A percentile compares a stretch with the other conserved stretches of the same genome.
Conservation (phyloP, 371 early-diverging fungal genomes). For the Mucor mucedo region DNA sequence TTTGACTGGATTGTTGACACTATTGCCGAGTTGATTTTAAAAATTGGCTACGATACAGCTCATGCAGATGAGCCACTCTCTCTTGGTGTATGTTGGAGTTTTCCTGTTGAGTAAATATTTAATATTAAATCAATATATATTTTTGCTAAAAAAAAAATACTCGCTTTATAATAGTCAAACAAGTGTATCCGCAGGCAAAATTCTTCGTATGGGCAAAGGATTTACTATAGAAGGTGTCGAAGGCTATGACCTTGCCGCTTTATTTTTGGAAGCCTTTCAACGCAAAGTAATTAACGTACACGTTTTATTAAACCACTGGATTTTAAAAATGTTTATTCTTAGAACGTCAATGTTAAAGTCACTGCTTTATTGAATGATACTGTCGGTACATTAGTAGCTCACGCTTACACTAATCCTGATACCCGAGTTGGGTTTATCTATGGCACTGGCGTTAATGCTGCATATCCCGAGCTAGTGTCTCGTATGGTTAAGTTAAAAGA, state of each 20-base stretch:
- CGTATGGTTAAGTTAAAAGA: conserved; percentile 70
- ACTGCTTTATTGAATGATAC: conserved; percentile 90
- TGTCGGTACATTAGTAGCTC: conserved; percentile 90
- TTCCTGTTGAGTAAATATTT: conserved; percentile 48
- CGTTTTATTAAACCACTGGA: not conserved
- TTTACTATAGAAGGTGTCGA: conserved; percentile 77
- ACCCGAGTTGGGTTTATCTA: conserved; percentile 89
- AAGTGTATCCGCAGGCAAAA: conserved; percentile 71
- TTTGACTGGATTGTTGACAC: conserved; percentile 90
- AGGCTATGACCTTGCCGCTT: conserved; percentile 80
- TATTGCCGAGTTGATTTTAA: conserved; percentile 37
- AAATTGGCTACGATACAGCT: conserved; percentile 14
- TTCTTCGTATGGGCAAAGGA: conserved; percentile 92
- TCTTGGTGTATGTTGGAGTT: conserved; percentile 58
- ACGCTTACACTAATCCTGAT: conserved; percentile 80
- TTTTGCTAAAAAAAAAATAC: not conserved
- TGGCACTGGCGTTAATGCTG: conserved; percentile 96
- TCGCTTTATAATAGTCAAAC: conserved; percentile 62
- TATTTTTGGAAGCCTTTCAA: conserved; percentile 69
- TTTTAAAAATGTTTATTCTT: conserved; percentile 56
- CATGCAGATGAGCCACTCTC: conserved; percentile 38
- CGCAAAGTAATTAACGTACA: conserved; percentile 47
- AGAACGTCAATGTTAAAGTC: conserved; percentile 14
- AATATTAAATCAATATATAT: not conserved
- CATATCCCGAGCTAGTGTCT: conserved; percentile 66